Percentiles rank a stretch among this genome's conserved stretches.
Conservation (phyloP, 1,139 yeast species). For the Suhomyces guaymorum region DNA sequence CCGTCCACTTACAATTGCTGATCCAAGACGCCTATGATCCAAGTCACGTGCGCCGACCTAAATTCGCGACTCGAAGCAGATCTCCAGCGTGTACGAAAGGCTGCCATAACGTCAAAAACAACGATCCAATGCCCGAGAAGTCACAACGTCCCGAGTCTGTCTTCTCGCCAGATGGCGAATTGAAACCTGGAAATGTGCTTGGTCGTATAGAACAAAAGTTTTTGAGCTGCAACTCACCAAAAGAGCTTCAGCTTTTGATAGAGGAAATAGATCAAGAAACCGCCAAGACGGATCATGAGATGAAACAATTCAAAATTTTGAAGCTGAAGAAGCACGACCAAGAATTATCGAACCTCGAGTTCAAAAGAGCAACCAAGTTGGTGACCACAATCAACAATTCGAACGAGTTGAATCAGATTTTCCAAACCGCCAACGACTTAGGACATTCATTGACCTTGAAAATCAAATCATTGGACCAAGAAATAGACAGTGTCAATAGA, state of each 20-base stretch:
- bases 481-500: conserved; percentile 64
- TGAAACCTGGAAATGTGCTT: conserved; percentile 3
- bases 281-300: conserved; percentile 24
- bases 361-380: conserved; percentile 37
- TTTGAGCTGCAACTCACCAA: conserved; percentile 18
- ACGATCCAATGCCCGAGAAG: conserved; percentile 3
- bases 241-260: conserved; percentile 23
- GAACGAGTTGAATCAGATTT: conserved; percentile 49
- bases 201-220: conserved; percentile 6
- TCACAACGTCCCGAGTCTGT: background rate
- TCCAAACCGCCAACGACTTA: conserved; percentile 61
- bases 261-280: conserved; percentile 24
- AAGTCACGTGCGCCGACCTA: background rate
- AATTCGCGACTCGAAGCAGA: background rate
- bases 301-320: conserved; percentile 27
- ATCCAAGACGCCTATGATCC: too few species aligned
- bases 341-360: conserved; percentile 39
- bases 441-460: conserved; percentile 69
- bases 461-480: conserved; percentile 69
- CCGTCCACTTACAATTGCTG: too few species aligned
- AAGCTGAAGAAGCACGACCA: conserved; percentile 37
- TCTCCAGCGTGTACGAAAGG: background rate
- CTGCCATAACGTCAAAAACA: too few species aligned
- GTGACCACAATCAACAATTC: conserved; percentile 41
- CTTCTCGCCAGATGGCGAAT: conserved; percentile 5